Evolutionary conservation across 140 eudicot genomes (phyloP).

Genomic region (Bidens hawaiensis): DNA sequence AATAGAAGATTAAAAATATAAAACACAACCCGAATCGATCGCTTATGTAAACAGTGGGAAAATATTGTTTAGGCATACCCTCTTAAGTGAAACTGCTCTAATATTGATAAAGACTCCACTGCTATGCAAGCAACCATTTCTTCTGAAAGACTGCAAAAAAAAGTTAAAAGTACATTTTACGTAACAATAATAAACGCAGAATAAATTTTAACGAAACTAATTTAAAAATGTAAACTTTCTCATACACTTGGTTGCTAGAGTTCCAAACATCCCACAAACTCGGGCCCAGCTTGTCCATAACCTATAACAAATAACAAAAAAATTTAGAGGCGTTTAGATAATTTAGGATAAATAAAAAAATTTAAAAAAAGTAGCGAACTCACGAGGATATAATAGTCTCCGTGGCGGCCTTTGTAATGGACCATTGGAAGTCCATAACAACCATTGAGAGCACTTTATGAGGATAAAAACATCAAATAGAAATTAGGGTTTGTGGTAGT

Average conservation of each 20-base stretch:
- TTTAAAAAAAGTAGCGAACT: constrained; percentile 10
- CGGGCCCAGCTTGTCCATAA: constrained; percentile 67
- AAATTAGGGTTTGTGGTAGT: not conserved
- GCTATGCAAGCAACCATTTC: constrained; percentile 68
- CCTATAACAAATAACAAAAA: constrained; percentile 18
- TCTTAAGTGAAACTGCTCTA: constrained; percentile 50
- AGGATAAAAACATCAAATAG: not conserved
- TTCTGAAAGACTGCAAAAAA: constrained; percentile 37
- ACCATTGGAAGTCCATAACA: constrained; percentile 58
- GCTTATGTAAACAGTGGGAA: not conserved
- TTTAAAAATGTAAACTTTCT: not conserved
- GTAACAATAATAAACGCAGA: not conserved
- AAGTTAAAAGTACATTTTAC: not conserved
- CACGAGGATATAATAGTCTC: constrained; percentile 57
- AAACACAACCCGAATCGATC: not conserved
- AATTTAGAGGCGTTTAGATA: not conserved
- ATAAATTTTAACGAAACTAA: not conserved
- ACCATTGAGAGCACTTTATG: constrained; percentile 41
- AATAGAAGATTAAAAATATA: not conserved
- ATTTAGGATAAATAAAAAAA: not conserved
- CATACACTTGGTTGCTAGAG: constrained; percentile 48
- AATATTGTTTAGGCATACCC: constrained; percentile 25
- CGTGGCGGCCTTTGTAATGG: constrained; percentile 51
- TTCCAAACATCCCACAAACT: constrained; percentile 69
- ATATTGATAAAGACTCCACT: constrained; percentile 50